A percentile compares a stretch with the other conserved stretches of the same genome.
These are phyloP conservation scores for Diaporthe vaccinii DNA, from an alignment of 2,329 filamentous ascomycete genomes.

Conservation along the genomic window DNA sequence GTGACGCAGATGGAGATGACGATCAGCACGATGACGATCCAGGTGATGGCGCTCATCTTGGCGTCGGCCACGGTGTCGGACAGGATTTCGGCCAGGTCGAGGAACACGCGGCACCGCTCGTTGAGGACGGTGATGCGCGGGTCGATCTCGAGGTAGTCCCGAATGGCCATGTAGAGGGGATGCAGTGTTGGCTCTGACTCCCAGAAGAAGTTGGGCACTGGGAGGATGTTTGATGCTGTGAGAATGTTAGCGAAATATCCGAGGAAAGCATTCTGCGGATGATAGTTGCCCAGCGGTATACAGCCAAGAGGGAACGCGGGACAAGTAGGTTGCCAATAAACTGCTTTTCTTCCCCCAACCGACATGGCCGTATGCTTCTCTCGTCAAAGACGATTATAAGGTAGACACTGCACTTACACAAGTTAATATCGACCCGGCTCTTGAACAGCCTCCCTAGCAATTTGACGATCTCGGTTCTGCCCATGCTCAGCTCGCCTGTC, in stretches of 20 bases:
- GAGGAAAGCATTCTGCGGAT: background rate
- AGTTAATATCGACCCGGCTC: constrained; percentile 94
- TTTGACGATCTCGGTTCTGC: constrained; percentile 89
- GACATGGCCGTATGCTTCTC: background rate
- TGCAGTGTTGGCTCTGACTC: constrained; percentile 95
- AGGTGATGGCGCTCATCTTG: constrained; percentile 96
- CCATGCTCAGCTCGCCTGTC: constrained; percentile 92
- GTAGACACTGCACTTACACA: constrained; percentile 74
- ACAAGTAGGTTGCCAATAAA: constrained; percentile 39
- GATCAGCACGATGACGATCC: constrained; percentile 98
- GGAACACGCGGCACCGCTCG: constrained; percentile 94
- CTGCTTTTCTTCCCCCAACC: background rate
- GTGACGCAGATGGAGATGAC: constrained; percentile 92
- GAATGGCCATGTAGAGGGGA: constrained; percentile 92
- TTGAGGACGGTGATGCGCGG: constrained; percentile 96
- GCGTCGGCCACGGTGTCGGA: constrained; percentile 92
- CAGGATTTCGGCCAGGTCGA: constrained; percentile 95
- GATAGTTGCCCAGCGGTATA: background rate
- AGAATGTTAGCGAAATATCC: background rate
- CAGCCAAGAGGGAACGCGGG: no score
- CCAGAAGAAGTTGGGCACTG: constrained; percentile 99
- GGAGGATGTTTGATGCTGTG: constrained; percentile 91
- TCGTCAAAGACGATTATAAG: background rate
- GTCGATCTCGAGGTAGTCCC: constrained; percentile 98
- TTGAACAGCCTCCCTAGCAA: constrained; percentile 93